These are phyloP conservation scores for Tuber brumale DNA, from an alignment of 495 filamentous ascomycete genomes.

Conservation along the genomic window DNA sequence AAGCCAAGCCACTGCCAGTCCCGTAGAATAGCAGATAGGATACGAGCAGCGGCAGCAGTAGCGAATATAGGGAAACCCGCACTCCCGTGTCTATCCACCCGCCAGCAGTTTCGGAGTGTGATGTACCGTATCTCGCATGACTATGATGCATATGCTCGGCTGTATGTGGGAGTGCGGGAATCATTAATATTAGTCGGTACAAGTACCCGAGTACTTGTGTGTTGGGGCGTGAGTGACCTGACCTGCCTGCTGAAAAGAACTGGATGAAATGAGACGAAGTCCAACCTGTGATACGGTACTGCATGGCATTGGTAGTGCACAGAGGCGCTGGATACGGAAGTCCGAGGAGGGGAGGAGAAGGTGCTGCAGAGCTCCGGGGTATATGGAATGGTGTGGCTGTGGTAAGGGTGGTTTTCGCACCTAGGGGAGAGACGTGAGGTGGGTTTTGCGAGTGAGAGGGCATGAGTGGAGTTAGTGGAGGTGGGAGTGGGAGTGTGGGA, in stretches of 20 bases:
- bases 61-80: not conserved
- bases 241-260: not conserved
- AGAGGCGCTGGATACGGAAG: not conserved
- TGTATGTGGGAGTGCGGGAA: not conserved
- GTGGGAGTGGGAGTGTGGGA: not conserved
- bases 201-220: not conserved
- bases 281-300: too few relatives aligned
- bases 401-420: not conserved
- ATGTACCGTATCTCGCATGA: not conserved
- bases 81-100: not conserved
- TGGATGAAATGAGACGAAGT: not conserved
- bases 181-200: not conserved
- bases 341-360: not conserved
- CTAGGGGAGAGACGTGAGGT: not conserved
- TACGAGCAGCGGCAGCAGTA: not conserved
- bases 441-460: not conserved
- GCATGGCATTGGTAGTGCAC: not conserved
- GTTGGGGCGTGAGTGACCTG: not conserved
- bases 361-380: not conserved
- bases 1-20: not conserved
- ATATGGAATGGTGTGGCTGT: not conserved
- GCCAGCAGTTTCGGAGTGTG: not conserved
- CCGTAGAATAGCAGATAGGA: not conserved
- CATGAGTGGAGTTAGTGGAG: not conserved
- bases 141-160: too few relatives aligned